Evolutionary conservation across 169 alveolate species (phyloP).

Genomic region (Cryptosporidium sp.): DNA sequence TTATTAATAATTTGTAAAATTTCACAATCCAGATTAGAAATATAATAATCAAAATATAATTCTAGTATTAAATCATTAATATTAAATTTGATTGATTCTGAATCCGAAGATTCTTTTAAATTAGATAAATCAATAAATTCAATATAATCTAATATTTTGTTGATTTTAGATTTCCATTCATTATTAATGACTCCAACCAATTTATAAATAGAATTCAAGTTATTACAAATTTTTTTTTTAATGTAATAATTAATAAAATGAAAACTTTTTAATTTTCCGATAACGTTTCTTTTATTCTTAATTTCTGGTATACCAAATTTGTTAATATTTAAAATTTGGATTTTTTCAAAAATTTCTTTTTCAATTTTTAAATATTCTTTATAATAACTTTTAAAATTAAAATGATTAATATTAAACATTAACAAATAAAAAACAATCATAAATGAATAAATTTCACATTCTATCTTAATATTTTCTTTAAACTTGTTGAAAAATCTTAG

Average conservation of each 20-base stretch:
- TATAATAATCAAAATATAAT: slow-evolving; percentile 34
- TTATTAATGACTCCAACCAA: background rate
- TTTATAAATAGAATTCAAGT: background rate
- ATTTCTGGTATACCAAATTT: background rate
- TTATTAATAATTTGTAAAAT: slow-evolving; percentile 7
- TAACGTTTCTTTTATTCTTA: background rate
- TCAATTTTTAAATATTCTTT: background rate
- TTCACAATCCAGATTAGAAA: background rate
- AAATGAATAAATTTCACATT: background rate
- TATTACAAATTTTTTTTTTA: background rate
- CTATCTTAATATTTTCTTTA: background rate
- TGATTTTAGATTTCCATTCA: background rate
- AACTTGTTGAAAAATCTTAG: background rate
- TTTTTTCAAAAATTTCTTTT: background rate
- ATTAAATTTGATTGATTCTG: background rate
- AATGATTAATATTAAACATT: background rate
- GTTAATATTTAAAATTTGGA: background rate
- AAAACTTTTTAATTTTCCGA: background rate
- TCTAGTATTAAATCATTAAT: background rate
- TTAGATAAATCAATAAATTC: background rate
- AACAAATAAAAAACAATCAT: background rate
- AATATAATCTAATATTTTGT: background rate
- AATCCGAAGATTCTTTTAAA: background rate
- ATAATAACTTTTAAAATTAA: background rate
- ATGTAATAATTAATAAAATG: background rate